These are phyloP conservation scores for Senna tora DNA, from an alignment of 306 rosid species.

Conservation along the genomic window DNA sequence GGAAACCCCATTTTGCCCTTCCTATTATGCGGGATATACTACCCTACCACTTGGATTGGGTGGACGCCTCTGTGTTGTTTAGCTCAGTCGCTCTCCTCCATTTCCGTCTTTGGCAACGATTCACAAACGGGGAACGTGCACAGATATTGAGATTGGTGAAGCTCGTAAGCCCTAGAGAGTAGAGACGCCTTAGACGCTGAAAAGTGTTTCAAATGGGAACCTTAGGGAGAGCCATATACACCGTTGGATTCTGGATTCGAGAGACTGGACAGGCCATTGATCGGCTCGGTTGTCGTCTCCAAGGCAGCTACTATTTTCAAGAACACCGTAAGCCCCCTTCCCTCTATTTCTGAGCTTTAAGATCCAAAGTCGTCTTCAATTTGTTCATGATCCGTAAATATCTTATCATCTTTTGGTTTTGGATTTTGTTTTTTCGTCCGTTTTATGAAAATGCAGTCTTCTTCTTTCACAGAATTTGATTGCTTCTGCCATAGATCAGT, in stretches of 20 bases:
- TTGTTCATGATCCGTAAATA: not conserved
- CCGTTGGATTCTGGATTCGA: conserved; percentile 71
- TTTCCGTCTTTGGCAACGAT: conserved; percentile 4
- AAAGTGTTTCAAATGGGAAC: conserved; percentile 53
- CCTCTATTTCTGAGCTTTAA: conserved; percentile 16
- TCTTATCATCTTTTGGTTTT: not conserved
- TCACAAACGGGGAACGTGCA: not conserved
- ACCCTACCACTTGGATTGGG: conserved; percentile 21
- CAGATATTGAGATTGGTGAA: conserved; percentile 2
- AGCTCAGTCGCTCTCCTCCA: not conserved
- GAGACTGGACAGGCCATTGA: conserved; percentile 75
- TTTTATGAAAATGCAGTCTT: not conserved
- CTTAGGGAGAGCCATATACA: conserved; percentile 63
- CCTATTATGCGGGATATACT: conserved; percentile 10
- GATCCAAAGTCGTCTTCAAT: not conserved
- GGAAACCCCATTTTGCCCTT: conserved; percentile 36
- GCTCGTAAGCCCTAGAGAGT: conserved; percentile 16
- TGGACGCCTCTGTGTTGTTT: not conserved
- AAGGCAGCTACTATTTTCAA: conserved; percentile 58
- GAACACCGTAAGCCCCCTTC: conserved; percentile 51
- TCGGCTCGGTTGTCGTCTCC: conserved; percentile 67
- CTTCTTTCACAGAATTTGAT: not conserved
- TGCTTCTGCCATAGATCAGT: not conserved
- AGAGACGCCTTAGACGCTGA: not conserved
- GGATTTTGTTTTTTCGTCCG: not conserved